Evolutionary conservation across 148 eudicot genomes (phyloP).

Genomic region (Limonium bicolor): DNA sequence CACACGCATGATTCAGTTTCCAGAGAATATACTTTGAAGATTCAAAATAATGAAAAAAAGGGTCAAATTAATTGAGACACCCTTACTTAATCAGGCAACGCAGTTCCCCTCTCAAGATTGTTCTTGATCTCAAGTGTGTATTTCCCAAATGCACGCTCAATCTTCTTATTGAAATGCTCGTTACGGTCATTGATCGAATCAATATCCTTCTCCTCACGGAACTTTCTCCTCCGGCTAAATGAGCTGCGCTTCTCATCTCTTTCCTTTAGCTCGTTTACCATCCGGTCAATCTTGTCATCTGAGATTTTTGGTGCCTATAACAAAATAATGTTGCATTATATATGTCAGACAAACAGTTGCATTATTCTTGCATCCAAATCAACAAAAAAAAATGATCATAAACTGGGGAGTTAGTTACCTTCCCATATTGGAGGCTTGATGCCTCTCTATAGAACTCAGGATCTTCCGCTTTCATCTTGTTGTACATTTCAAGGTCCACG

Average conservation of each 20-base stretch:
- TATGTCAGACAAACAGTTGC: background rate
- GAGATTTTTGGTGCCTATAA: constrained; percentile 61
- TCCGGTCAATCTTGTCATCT: constrained; percentile 58
- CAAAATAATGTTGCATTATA: background rate
- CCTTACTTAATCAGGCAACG: constrained; percentile 89
- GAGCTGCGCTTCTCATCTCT: constrained; percentile 73
- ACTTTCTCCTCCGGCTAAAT: constrained; percentile 84
- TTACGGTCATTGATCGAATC: constrained; percentile 96
- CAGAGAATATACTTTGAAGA: background rate
- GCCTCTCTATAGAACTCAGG: constrained; percentile 95
- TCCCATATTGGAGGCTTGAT: constrained; percentile 95
- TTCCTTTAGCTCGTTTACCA: constrained; percentile 87
- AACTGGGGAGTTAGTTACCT: constrained; percentile 34
- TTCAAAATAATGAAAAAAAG: background rate
- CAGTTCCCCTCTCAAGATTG: constrained; percentile 96
- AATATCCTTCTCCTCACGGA: constrained; percentile 80
- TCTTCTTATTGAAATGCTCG: constrained; percentile 97
- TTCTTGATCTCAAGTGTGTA: constrained; percentile 94
- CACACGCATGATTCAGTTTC: too few species aligned
- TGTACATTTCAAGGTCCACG: constrained; percentile 69
- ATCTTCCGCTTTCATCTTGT: constrained; percentile 76
- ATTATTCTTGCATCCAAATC: background rate
- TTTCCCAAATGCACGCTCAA: constrained; percentile 91
- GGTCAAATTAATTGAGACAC: constrained; percentile 7
- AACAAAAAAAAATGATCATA: too few species aligned